Percentiles rank a stretch among this genome's conserved stretches.
Conservation (phyloP, 495 filamentous ascomycete genomes). For the Lepidopterella palustris region DNA sequence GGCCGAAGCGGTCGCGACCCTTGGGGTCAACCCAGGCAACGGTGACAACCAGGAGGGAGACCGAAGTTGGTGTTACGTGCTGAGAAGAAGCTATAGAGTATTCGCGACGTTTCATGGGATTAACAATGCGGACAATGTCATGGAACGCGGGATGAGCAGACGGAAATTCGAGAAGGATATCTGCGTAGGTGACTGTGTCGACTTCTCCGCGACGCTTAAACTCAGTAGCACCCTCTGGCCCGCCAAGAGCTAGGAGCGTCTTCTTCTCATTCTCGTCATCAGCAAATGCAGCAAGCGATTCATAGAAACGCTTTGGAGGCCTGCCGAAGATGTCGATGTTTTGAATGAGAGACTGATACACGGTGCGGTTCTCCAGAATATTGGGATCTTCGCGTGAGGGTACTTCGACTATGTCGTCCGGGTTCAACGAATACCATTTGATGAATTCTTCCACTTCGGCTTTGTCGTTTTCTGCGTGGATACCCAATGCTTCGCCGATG, state of each 20-base stretch:
- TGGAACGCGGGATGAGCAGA: constrained; percentile 87
- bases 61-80: constrained; percentile 76
- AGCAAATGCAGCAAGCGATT: constrained; percentile 81
- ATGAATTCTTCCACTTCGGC: constrained; percentile 78
- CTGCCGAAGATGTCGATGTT: constrained; percentile 97
- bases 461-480: constrained; percentile 88
- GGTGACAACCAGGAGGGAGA: constrained; percentile 96
- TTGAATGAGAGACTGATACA: constrained; percentile 86
- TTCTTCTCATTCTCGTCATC: constrained; percentile 74
- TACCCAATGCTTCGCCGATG: constrained; percentile 96
- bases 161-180: constrained; percentile 78
- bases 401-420: constrained; percentile 80
- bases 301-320: constrained; percentile 95
- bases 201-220: constrained; percentile 94
- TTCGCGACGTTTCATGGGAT: constrained; percentile 89
- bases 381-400: constrained; percentile 74
- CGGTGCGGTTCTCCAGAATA: constrained; percentile 80
- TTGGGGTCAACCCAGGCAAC: constrained; percentile 86
- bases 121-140: constrained; percentile 83
- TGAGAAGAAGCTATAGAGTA: constrained; percentile 97
- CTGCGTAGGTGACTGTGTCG: constrained; percentile 87
- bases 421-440: constrained; percentile 73
- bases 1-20: constrained; percentile 85
- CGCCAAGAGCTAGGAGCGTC: constrained; percentile 66
- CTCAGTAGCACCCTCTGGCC: constrained; percentile 79